Evolutionary conservation across 2,329 filamentous ascomycete genomes (phyloP).

Genomic region (Colletotrichum musicola): DNA sequence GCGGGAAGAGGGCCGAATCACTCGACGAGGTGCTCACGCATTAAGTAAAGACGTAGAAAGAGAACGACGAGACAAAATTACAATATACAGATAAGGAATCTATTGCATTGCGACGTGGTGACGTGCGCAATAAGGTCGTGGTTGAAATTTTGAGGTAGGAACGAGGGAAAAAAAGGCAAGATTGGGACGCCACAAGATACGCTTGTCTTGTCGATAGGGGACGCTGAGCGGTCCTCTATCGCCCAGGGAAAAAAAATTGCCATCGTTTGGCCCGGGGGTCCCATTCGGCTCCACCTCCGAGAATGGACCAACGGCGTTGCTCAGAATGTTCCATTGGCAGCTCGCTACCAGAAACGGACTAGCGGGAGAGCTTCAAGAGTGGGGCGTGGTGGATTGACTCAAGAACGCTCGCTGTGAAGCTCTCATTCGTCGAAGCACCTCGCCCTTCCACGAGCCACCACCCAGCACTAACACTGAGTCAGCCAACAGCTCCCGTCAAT

Average conservation of each 20-base stretch:
- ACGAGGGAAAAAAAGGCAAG: background rate
- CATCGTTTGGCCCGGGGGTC: background rate
- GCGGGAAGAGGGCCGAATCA: constrained; percentile 7
- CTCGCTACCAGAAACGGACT: background rate
- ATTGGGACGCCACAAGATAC: background rate
- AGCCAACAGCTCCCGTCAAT: no score
- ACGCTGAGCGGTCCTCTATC: background rate
- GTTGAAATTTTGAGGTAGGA: background rate
- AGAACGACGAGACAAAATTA: constrained; percentile 28
- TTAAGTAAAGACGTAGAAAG: constrained; percentile 31
- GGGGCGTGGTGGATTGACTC: background rate
- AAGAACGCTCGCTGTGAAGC: no score
- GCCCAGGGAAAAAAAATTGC: constrained; percentile 16
- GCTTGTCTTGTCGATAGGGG: background rate
- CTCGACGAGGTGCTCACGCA: constrained; percentile 16
- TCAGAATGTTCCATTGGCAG: constrained; percentile 18
- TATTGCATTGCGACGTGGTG: constrained; percentile 11
- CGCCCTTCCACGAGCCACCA: no score
- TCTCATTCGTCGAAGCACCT: no score
- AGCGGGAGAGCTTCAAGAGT: background rate
- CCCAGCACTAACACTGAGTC: no score
- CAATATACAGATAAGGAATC: constrained; percentile 30
- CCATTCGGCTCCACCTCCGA: background rate
- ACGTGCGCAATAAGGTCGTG: constrained; percentile 1
- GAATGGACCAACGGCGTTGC: constrained; percentile 19